Conservation (phyloP, 1,139 yeast species). For the Saccharomyces hybrid region DNA sequence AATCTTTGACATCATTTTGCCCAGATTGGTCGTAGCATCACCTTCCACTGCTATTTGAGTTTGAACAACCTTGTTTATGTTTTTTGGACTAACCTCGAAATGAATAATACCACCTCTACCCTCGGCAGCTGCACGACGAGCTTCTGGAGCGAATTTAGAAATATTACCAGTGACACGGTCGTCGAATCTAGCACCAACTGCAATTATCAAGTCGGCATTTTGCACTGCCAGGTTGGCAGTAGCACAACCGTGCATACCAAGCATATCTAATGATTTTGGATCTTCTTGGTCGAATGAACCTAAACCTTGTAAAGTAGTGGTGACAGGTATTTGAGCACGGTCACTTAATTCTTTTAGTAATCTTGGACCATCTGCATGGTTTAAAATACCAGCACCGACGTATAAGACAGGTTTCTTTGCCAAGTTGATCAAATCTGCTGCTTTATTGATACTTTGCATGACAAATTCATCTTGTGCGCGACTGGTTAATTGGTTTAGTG, state of each 20-base stretch:
- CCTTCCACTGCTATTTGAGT: slow-evolving; percentile 97
- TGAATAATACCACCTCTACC: slow-evolving; percentile 93
- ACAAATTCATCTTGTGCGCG: slow-evolving; percentile 72
- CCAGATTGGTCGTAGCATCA: slow-evolving; percentile 76
- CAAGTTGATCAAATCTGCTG: slow-evolving; percentile 68
- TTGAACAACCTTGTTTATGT: slow-evolving; percentile 94
- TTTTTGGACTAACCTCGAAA: slow-evolving; percentile 92
- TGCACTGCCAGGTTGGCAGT: slow-evolving; percentile 94
- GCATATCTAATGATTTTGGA: slow-evolving; percentile 84
- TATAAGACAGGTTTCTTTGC: slow-evolving; percentile 86
- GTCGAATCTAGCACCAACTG: slow-evolving; percentile 94
- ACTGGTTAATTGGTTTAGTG: slow-evolving; percentile 63
- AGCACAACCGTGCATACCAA: slow-evolving; percentile 97
- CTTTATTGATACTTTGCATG: slow-evolving; percentile 61
- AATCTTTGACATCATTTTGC: slow-evolving; percentile 62
- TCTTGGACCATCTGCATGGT: slow-evolving; percentile 72
- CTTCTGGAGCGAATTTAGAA: slow-evolving; percentile 86
- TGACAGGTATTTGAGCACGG: slow-evolving; percentile 88
- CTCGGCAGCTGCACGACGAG: slow-evolving; percentile 80
- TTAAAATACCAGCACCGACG: slow-evolving; percentile 86
- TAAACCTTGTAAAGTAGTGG: slow-evolving; percentile 87
- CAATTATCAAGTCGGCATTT: slow-evolving; percentile 84
- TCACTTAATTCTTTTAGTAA: slow-evolving; percentile 78
- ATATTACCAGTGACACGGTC: slow-evolving; percentile 93
- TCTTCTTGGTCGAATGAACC: slow-evolving; percentile 93